Evolutionary conservation across 2,329 filamentous ascomycete genomes (phyloP), one percentile per base, ranked within the genome.

Genomic region (Dactylellina leptospora): DNA sequence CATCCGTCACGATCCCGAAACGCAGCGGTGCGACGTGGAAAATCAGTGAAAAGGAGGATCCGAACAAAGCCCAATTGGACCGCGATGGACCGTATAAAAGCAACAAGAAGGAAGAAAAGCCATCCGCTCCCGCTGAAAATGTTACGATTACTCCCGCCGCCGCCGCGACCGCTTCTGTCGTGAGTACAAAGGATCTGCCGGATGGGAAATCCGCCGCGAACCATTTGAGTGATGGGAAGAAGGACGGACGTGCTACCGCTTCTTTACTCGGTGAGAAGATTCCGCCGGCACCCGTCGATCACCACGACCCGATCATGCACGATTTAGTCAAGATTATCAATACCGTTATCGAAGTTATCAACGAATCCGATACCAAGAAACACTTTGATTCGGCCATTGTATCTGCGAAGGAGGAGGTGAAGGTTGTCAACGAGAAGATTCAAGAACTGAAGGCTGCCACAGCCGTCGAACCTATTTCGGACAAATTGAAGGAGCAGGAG

Each of bases 261-360:
- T 62, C 64, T 13, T 25, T 70, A 1, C 25, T 48, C 40, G 40
- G 60, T 9, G 38, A 47, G 13, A 40, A 48, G 16, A 71, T 71
- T 5, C 2, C 44, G 16, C 72, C 59, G 1, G 66, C 66, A 16
- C 6, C 36, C 1, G 64, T 70, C 0, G 86, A 92, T 77, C 91
- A 90, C 58, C 87, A 88, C 70, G 93, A 97, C 79, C 90, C 91
- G 25, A 85, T 96, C 33, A 90, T 97, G 20, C 92, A 97, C 81
- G 92, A 97, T 77, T 84, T 99, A 4, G 92, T 96, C 70, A 93
- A 91, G 82, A 93, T 96, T 82, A 85, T 99, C 77, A 99, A 99
- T 82, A 92, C 96, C 80, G 89, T 99, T 77, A 96, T 99, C 78
- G 66, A 71, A 44, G 66, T 88, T 91, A 6, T 91, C 96, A 48